Evolutionary conservation across 1,284 basidiomycete species (phyloP), one percentile per base, ranked within the genome.

Genomic region (Leccinum pachyderme): DNA sequence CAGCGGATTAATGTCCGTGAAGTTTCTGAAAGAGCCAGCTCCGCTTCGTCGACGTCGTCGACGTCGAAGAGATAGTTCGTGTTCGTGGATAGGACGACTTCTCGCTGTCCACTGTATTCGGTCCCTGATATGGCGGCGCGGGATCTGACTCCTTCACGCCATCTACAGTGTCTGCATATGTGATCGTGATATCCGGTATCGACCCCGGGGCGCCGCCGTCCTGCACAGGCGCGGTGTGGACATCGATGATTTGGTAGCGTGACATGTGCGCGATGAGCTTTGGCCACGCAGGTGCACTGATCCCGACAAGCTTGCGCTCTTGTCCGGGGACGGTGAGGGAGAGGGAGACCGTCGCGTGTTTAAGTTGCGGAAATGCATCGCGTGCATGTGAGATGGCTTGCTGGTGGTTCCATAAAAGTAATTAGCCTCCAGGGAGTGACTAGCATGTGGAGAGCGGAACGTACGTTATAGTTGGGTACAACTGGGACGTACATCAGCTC

Each of bases 221-320:
- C 2, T 35, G 18, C 7, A 12, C 11, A 5, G 58, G 59, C 3
- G 62, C 62, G 46, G 83, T 59, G 46, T 66, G 60, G 24, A 87
- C 67, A 47, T 83, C 77, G 51, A 87, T 72, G 59, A 86, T 72
- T 57, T 86, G 83, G 51, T 79, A 83, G 12, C 75, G 74, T 2
- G 76, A 56, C 50, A 87, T 70, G 32, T 73, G 72, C 1, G 71
- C 51, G 8, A 78, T 62, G 12, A 84, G 72, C 3, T 69, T 69
- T 1, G 69, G 53, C 86, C 86, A 87, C n/a, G 81, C 84, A 29
- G 73, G 75, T 24, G 78, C 74, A 2, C 79, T 80, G 39, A 87
- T 82, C 24, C 79, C 75, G 6, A 85, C 79, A 12, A 64, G 60
- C 8, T 64, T 66, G 27, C 60, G 63, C 24, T 67, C 62, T 1